Evolutionary conservation across 2,329 filamentous ascomycete species (phyloP).

Genomic region (Sporothrix dimorphospora): DNA sequence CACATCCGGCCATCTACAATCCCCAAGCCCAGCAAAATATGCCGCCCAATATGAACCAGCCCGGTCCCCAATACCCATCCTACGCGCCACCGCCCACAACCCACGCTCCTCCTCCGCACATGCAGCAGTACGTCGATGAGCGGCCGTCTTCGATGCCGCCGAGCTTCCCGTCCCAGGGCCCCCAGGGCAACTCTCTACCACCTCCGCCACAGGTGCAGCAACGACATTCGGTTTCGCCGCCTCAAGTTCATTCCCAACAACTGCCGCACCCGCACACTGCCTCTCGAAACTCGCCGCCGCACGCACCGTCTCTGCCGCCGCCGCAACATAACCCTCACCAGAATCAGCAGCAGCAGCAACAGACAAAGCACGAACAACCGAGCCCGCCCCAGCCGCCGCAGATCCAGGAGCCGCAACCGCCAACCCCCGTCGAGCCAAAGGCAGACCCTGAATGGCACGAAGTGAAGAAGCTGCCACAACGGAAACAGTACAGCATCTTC

Average conservation of each 20-base stretch:
- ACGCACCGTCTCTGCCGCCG: slow-evolving; percentile 41
- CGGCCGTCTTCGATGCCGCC: slow-evolving; percentile 74
- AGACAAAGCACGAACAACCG: slow-evolving; percentile 24
- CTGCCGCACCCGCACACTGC: slow-evolving; percentile 48
- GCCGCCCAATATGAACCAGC: slow-evolving; percentile 45
- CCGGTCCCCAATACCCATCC: slow-evolving; percentile 43
- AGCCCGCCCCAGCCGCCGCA: slow-evolving; percentile 20
- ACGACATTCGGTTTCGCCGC: slow-evolving; percentile 62
- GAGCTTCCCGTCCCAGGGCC: slow-evolving; percentile 62
- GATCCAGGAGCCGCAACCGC: slow-evolving; percentile 54
- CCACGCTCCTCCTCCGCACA: slow-evolving; percentile 46
- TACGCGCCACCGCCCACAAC: slow-evolving; percentile 41
- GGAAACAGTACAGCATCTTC: slow-evolving; percentile 90
- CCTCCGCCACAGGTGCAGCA: slow-evolving; percentile 50
- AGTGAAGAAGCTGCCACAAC: slow-evolving; percentile 68
- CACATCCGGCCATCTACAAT: slow-evolving; percentile 84
- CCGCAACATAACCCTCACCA: slow-evolving; percentile 46
- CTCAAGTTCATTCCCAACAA: slow-evolving; percentile 59
- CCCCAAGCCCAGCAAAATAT: slow-evolving; percentile 55
- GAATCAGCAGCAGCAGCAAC: slow-evolving; percentile 41
- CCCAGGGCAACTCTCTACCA: slow-evolving; percentile 43
- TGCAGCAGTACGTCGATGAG: slow-evolving; percentile 75
- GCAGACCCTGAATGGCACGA: slow-evolving; percentile 43
- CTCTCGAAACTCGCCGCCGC: slow-evolving; percentile 58
- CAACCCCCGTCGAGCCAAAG: slow-evolving; percentile 48